Evolutionary conservation across 495 filamentous ascomycete species (phyloP).

Genomic region (Xylaria curta): DNA sequence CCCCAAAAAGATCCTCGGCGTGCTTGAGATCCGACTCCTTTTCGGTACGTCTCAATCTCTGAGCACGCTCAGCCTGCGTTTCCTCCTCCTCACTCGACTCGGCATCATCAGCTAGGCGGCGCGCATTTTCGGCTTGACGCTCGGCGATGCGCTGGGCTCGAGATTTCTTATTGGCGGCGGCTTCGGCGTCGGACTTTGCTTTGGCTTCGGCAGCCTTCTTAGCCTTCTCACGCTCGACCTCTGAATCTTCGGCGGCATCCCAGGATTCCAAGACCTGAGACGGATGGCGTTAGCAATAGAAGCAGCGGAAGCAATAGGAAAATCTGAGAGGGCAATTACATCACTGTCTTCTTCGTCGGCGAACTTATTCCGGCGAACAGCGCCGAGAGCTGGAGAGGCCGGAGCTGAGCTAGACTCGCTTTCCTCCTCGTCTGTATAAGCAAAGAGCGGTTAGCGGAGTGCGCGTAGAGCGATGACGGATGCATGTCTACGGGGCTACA

Average conservation of each 20-base stretch:
- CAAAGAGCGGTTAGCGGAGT: conserved; percentile 46
- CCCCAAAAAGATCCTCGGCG: conserved; percentile 89
- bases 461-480: conserved; percentile 12
- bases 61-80: conserved; percentile 72
- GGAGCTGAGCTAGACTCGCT: conserved; percentile 66
- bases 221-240: conserved; percentile 93
- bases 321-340: conserved; percentile 57
- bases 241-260: conserved; percentile 96
- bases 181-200: conserved; percentile 87
- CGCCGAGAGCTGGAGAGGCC: conserved; percentile 66
- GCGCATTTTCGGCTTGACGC: conserved; percentile 60
- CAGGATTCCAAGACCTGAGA: conserved; percentile 89
- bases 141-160: conserved; percentile 90
- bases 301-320: not conserved
- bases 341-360: conserved; percentile 93
- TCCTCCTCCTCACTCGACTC: conserved; percentile 65
- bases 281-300: conserved; percentile 17
- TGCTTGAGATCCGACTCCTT: conserved; percentile 89
- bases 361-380: conserved; percentile 61
- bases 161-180: conserved; percentile 91
- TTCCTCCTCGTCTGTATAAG: conserved; percentile 67
- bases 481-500: conserved; percentile 10
- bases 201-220: conserved; percentile 84
- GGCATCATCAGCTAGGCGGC: conserved; percentile 55
- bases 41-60: conserved; percentile 76